Evolutionary conservation across 768 basidiomycete species (phyloP).

Genomic region (Royoungia palumana): DNA sequence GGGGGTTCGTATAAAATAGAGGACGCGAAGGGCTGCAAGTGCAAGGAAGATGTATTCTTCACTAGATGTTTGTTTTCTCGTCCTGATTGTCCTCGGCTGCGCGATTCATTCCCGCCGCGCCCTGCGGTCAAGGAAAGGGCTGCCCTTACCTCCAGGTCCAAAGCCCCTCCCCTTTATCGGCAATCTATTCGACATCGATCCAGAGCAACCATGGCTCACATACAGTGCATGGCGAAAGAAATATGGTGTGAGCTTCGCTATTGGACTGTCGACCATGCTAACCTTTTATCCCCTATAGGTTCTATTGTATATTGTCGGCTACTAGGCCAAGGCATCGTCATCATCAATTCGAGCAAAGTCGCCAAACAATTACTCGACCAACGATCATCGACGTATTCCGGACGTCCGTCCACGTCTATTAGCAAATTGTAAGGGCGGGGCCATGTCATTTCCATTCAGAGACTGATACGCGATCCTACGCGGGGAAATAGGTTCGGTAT

Average conservation of each 20-base stretch:
- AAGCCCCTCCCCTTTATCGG: constrained; percentile 22
- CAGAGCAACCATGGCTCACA: constrained; percentile 25
- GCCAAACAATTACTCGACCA: constrained; percentile 30
- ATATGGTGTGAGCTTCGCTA: constrained; percentile 18
- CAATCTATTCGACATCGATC: constrained; percentile 23
- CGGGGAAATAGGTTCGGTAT: constrained; percentile 22
- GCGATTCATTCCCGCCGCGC: constrained; percentile 5
- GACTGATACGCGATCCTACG: background rate
- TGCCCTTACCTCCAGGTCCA: constrained; percentile 24
- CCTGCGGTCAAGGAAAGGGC: constrained; percentile 3
- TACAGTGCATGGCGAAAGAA: constrained; percentile 27
- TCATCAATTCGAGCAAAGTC: constrained; percentile 26
- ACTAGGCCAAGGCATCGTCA: constrained; percentile 24
- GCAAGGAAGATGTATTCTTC: constrained; percentile 12
- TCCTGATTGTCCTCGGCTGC: constrained; percentile 10
- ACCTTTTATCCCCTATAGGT: constrained; percentile 14
- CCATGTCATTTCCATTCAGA: background rate
- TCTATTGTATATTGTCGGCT: constrained; percentile 28
- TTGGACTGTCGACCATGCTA: background rate
- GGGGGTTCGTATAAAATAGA: constrained; percentile 16
- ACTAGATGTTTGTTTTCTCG: constrained; percentile 7
- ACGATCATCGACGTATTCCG: constrained; percentile 29
- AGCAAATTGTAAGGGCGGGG: constrained; percentile 20
- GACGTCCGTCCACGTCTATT: constrained; percentile 20
- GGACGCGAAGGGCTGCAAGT: background rate